These are phyloP conservation scores for Ceratobasidium sp. DNA, from an alignment of 1,284 basidiomycete species.

Conservation along the genomic window DNA sequence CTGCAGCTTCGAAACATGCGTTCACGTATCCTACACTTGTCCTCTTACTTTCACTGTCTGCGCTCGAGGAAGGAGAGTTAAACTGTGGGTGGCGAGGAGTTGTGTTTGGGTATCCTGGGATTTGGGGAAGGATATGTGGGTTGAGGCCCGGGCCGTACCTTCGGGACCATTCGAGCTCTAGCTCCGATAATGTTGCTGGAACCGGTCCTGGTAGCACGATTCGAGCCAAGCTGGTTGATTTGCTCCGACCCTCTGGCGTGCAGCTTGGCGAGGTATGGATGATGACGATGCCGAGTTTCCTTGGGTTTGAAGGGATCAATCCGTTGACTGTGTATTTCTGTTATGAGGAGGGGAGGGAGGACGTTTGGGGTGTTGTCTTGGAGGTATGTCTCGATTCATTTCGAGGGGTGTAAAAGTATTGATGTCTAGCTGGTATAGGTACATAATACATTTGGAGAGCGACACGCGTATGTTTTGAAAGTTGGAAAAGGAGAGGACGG, in stretches of 20 bases:
- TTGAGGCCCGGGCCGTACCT: slow-evolving; percentile 64
- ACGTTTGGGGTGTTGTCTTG: slow-evolving; percentile 65
- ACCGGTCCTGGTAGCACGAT: slow-evolving; percentile 51
- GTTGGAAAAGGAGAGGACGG: slow-evolving; percentile 54
- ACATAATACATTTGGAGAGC: slow-evolving; percentile 82
- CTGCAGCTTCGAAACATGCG: slow-evolving; percentile 61
- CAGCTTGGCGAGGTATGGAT: slow-evolving; percentile 68
- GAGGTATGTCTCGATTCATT: slow-evolving; percentile 58
- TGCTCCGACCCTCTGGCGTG: slow-evolving; percentile 51
- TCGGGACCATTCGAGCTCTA: slow-evolving; percentile 47
- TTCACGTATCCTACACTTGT: slow-evolving; percentile 75
- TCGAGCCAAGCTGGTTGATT: slow-evolving; percentile 57
- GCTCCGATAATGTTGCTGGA: no score
- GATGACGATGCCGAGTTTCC: slow-evolving; percentile 77
- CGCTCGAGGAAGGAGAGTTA: slow-evolving; percentile 63
- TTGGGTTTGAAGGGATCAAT: slow-evolving; percentile 79
- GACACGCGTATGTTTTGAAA: slow-evolving; percentile 69
- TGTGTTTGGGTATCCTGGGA: slow-evolving; percentile 63
- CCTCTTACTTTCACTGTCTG: slow-evolving; percentile 67
- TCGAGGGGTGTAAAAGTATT: neutral
- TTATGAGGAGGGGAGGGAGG: slow-evolving; percentile 57
- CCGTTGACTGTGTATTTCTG: slow-evolving; percentile 79
- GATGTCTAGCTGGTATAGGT: slow-evolving; percentile 58
- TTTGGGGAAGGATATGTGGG: slow-evolving; percentile 60
- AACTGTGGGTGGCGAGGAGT: slow-evolving; percentile 61